Evolutionary conservation across 139 green algal genomes (phyloP).

Genomic region (Tetradesmus lagerheimii): DNA sequence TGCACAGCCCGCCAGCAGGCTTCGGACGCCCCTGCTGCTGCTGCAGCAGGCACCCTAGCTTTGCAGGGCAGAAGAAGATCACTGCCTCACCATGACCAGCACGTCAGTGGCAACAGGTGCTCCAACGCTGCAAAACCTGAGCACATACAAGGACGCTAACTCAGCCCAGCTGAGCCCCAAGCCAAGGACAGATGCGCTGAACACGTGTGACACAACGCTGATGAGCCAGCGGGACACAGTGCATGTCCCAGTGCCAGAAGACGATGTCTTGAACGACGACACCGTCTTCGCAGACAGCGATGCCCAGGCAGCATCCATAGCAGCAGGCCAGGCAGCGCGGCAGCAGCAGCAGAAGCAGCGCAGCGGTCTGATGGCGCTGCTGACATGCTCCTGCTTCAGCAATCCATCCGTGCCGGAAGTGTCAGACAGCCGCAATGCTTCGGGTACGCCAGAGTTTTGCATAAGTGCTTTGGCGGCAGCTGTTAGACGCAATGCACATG

Average conservation of each 20-base stretch:
- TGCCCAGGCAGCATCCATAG: neutral
- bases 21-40: neutral
- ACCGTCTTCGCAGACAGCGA: neutral
- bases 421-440: neutral
- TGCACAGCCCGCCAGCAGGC: neutral
- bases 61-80: neutral
- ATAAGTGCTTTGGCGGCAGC: too few species aligned
- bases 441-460: neutral
- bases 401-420: neutral
- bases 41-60: neutral
- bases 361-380: neutral
- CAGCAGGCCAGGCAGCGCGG: neutral
- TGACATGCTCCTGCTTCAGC: neutral
- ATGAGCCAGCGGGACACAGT: neutral
- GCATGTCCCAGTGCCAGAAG: constrained; percentile 7
- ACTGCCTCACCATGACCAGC: neutral
- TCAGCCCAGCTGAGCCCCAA: neutral
- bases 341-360: neutral
- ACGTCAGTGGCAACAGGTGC: neutral
- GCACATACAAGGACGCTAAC: neutral
- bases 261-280: neutral
- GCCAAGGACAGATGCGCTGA: neutral
- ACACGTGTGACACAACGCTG: neutral
- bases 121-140: neutral
- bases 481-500: too few species aligned